phyloP scores from a whole-genome alignment of 176 grass and related monocot species.

The Eragrostis nindensis region DNA sequence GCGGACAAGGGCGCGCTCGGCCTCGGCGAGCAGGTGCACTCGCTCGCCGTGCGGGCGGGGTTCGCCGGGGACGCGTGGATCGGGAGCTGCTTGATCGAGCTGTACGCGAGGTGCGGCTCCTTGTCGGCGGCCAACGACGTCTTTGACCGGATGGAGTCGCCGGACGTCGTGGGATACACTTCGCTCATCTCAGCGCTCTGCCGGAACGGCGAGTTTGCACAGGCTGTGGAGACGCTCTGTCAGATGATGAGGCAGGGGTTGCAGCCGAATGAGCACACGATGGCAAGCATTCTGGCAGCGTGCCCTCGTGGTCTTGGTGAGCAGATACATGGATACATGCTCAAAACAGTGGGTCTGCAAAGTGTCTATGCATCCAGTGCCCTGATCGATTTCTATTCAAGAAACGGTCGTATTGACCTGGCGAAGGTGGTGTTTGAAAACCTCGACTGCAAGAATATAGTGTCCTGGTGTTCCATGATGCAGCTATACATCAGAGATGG shows the following conservation, averaged over 20 bases:
- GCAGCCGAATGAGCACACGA: constrained; percentile 70
- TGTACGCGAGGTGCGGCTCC: constrained; percentile 65
- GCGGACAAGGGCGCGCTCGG: constrained; percentile 41
- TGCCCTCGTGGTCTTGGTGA: constrained; percentile 50
- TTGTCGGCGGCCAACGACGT: constrained; percentile 40
- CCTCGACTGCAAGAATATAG: constrained; percentile 63
- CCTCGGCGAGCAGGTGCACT: constrained; percentile 67
- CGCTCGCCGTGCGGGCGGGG: constrained; percentile 55
- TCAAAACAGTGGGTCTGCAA: constrained; percentile 55
- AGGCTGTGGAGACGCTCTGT: constrained; percentile 37
- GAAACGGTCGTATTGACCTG: constrained; percentile 31
- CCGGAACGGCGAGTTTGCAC: constrained; percentile 40
- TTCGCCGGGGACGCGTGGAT: constrained; percentile 52
- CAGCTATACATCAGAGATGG: constrained; percentile 51
- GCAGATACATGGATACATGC: constrained; percentile 75
- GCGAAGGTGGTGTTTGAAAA: constrained; percentile 54
- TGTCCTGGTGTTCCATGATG: constrained; percentile 82
- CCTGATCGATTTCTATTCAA: constrained; percentile 75
- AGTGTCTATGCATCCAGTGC: constrained; percentile 60
- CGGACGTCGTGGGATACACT: constrained; percentile 72
- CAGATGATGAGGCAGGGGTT: constrained; percentile 53
- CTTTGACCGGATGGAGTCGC: constrained; percentile 51
- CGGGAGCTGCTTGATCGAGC: constrained; percentile 53
- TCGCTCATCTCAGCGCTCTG: constrained; percentile 73
- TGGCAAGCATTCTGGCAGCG: constrained; percentile 55